Evolutionary conservation across 495 filamentous ascomycete genomes (phyloP).

Genomic region (Chaetomium cochliodes): DNA sequence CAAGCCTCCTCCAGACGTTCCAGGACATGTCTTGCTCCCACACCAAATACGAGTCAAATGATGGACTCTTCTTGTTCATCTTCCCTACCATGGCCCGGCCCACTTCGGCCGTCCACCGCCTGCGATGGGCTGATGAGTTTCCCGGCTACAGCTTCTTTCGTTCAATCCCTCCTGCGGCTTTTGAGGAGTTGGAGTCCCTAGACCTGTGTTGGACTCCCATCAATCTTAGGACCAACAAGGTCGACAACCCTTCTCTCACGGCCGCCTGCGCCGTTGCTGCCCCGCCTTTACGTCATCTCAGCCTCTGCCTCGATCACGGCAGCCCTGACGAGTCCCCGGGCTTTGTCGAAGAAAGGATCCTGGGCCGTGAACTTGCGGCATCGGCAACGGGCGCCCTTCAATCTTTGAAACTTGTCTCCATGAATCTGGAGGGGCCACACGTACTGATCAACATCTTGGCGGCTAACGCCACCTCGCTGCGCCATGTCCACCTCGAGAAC

Average conservation of each 20-base stretch:
- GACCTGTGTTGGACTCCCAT: background rate
- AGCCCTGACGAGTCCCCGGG: background rate
- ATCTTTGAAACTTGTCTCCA: background rate
- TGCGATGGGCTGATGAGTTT: conserved; percentile 19
- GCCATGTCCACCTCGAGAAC: background rate
- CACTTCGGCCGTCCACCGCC: conserved; percentile 6
- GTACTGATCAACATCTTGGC: background rate
- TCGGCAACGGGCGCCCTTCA: background rate
- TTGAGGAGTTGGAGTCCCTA: background rate
- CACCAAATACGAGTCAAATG: conserved; percentile 2
- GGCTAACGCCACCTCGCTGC: background rate
- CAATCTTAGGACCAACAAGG: too few relatives aligned
- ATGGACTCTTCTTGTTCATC: conserved; percentile 22
- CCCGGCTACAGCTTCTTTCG: conserved; percentile 11
- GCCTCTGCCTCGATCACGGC: conserved; percentile 6
- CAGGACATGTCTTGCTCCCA: too few relatives aligned
- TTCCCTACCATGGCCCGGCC: conserved; percentile 17
- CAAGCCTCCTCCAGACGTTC: background rate
- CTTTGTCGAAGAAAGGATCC: background rate
- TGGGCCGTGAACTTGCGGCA: background rate
- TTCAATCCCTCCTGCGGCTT: background rate
- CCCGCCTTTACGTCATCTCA: conserved; percentile 9
- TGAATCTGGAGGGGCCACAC: too few relatives aligned
- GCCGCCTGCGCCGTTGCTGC: conserved; percentile 1
- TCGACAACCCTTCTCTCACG: background rate